A percentile compares a stretch with the other conserved stretches of the same genome.
These are phyloP conservation scores for Zoysia japonica DNA, from an alignment of 176 grass and related monocot species.

Conservation along the genomic window DNA sequence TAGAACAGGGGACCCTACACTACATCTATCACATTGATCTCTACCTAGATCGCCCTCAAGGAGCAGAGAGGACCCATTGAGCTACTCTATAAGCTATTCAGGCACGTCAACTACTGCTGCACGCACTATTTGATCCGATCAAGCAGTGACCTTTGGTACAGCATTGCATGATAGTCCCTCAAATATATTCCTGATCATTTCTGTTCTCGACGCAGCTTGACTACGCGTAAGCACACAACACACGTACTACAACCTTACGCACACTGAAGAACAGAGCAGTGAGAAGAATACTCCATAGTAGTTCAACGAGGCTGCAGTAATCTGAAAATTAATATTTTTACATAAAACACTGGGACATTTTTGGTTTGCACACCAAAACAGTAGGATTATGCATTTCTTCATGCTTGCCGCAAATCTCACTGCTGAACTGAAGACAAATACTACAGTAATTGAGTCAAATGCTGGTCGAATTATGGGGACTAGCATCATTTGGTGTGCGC, in stretches of 20 bases:
- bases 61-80: background rate
- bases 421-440: background rate
- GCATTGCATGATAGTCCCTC: background rate
- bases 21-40: background rate
- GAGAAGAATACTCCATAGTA: background rate
- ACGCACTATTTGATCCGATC: background rate
- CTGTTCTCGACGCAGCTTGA: background rate
- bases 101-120: background rate
- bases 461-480: background rate
- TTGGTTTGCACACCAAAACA: too few species aligned
- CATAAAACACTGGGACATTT: background rate
- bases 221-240: background rate
- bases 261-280: background rate
- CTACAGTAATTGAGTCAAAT: constrained; percentile 9
- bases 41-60: background rate
- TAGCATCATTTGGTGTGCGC: background rate
- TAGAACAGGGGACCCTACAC: background rate
- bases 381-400: background rate
- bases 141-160: constrained; percentile 14
- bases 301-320: background rate
- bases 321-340: background rate
- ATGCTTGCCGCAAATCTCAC: background rate
- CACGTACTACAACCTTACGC: background rate
- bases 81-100: background rate
- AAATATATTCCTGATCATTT: background rate